phyloP scores from a whole-genome alignment of 108 stramenopile species.

The Licmophora abbreviata region DNA sequence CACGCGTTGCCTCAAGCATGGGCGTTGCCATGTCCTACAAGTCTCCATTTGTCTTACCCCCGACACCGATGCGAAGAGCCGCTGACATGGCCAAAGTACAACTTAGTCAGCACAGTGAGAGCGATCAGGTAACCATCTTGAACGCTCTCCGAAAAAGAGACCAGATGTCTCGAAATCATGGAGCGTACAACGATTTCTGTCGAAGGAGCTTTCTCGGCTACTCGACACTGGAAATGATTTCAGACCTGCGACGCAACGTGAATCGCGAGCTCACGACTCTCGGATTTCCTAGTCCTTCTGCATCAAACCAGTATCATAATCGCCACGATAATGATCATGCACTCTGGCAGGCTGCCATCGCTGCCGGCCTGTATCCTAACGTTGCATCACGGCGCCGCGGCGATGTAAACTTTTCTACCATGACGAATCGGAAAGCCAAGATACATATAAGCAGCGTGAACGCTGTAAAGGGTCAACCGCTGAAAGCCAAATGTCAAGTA shows the following conservation, averaged over 20 bases:
- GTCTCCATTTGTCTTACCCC: conserved; percentile 53
- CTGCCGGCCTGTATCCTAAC: conserved; percentile 73
- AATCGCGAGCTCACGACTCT: conserved; percentile 45
- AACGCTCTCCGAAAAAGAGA: conserved; percentile 45
- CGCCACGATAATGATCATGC: conserved; percentile 39
- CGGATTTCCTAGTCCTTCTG: conserved; percentile 27
- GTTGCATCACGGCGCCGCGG: conserved; percentile 47
- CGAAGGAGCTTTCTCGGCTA: conserved; percentile 46
- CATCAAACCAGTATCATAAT: conserved; percentile 40
- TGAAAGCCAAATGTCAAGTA: conserved; percentile 40
- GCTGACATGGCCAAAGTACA: conserved; percentile 47
- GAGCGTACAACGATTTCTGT: conserved; percentile 39
- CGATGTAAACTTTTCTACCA: conserved; percentile 63
- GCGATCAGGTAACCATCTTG: conserved; percentile 62
- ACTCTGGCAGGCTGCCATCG: conserved; percentile 50
- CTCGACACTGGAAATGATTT: conserved; percentile 47
- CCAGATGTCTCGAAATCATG: conserved; percentile 19
- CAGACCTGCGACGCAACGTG: conserved; percentile 50
- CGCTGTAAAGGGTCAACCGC: conserved; percentile 50
- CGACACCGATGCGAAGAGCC: conserved; percentile 29
- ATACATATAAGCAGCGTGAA: conserved; percentile 66
- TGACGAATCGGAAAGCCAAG: conserved; percentile 62
- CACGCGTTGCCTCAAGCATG: conserved; percentile 44
- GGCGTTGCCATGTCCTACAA: conserved; percentile 62
- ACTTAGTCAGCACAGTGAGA: conserved; percentile 45